Conservation (phyloP, 2,329 filamentous ascomycete genomes). For the Penicillium frequentans region DNA sequence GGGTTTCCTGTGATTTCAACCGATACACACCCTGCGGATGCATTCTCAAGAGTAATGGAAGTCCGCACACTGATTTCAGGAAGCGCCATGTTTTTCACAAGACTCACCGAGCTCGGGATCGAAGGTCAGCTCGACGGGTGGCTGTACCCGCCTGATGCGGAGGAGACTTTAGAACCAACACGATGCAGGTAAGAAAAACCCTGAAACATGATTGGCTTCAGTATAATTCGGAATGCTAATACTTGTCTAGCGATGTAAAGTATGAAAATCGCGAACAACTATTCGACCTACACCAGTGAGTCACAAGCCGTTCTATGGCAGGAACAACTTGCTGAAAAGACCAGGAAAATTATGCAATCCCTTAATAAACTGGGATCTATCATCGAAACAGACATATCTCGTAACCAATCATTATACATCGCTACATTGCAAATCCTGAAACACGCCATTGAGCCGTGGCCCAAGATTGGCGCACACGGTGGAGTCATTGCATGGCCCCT, state of each 20-base stretch:
- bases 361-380: slow-evolving; percentile 16
- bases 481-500: slow-evolving; percentile 33
- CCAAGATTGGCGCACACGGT: slow-evolving; percentile 27
- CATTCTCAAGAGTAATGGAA: slow-evolving; percentile 28
- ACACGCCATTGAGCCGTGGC: slow-evolving; percentile 30
- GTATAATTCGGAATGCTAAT: background rate
- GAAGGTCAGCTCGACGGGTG: slow-evolving; percentile 27
- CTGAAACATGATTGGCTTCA: background rate
- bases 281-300: slow-evolving; percentile 20
- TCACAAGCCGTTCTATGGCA: background rate
- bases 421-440: slow-evolving; percentile 28
- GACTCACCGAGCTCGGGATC: slow-evolving; percentile 22
- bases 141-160: slow-evolving; percentile 18
- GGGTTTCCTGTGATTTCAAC: slow-evolving; percentile 31
- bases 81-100: slow-evolving; percentile 29
- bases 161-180: slow-evolving; percentile 7
- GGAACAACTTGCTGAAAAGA: background rate
- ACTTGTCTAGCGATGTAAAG: background rate
- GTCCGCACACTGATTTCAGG: slow-evolving; percentile 32
- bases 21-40: slow-evolving; percentile 25
- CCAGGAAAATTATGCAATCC: slow-evolving; percentile 27
- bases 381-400: slow-evolving; percentile 16
- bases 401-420: slow-evolving; percentile 20
- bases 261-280: slow-evolving; percentile 6
- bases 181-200: slow-evolving; percentile 2